phyloP scores from a whole-genome alignment of 345 rosid genomes.

The Populus simonii region DNA sequence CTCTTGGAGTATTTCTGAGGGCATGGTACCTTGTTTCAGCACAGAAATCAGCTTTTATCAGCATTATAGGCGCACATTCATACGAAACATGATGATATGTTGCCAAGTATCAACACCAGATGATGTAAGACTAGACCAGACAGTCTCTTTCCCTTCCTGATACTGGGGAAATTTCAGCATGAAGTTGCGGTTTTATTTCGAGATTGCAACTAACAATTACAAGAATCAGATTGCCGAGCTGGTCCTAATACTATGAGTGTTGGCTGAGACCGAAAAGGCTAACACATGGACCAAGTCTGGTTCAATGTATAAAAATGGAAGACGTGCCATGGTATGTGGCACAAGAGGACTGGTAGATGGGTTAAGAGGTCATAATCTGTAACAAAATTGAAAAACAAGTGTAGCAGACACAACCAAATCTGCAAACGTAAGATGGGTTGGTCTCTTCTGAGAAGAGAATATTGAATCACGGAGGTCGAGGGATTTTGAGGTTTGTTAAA shows the following conservation, averaged over 20 bases:
- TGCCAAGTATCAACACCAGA: not conserved
- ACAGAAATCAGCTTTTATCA: not conserved
- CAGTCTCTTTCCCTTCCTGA: too few species aligned
- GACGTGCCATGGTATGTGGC: too few species aligned
- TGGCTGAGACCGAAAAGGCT: not conserved
- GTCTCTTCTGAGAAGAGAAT: not conserved
- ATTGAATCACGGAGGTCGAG: not conserved
- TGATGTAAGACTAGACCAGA: not conserved
- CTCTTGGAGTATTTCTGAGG: not conserved
- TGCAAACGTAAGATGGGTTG: not conserved
- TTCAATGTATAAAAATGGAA: not conserved
- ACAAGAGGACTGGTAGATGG: not conserved
- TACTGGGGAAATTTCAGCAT: too few species aligned
- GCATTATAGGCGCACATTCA: not conserved
- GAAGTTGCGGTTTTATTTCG: not conserved
- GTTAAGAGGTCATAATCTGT: constrained; percentile 1
- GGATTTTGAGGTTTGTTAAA: not conserved
- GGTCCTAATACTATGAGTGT: not conserved
- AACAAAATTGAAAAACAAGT: not conserved
- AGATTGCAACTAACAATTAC: not conserved
- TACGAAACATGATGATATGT: not conserved
- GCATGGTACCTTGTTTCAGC: not conserved
- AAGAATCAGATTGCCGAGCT: not conserved
- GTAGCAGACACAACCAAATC: not conserved
- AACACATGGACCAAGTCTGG: not conserved